Percentiles rank a stretch among this genome's conserved stretches.
phyloP scores from a whole-genome alignment of 495 filamentous ascomycete species.

The Daldinia caldariorum region DNA sequence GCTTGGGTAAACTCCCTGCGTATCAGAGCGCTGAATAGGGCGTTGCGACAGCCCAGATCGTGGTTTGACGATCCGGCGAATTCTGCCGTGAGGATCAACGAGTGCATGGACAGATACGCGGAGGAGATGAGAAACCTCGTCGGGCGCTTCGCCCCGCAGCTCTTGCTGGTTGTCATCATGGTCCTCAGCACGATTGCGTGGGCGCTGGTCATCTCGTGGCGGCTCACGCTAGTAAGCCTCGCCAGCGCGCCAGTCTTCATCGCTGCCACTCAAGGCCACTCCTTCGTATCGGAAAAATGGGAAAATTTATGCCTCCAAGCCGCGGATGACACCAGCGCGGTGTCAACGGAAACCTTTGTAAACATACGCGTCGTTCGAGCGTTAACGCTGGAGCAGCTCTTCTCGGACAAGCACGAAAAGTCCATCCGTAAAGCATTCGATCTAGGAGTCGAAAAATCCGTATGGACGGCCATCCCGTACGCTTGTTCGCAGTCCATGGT shows the following conservation, averaged over 20 bases:
- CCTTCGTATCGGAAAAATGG: conserved; percentile 71
- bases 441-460: conserved; percentile 66
- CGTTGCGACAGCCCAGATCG: conserved; percentile 80
- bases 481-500: conserved; percentile 77
- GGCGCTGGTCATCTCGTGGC: conserved; percentile 81
- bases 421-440: conserved; percentile 60
- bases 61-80: conserved; percentile 85
- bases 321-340: conserved; percentile 60
- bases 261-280: conserved; percentile 68
- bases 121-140: conserved; percentile 89
- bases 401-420: conserved; percentile 70
- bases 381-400: conserved; percentile 79
- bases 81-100: conserved; percentile 66
- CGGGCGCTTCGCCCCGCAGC: conserved; percentile 76
- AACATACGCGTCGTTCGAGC: conserved; percentile 85
- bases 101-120: conserved; percentile 81
- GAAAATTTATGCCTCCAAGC: conserved; percentile 73
- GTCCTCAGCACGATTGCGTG: conserved; percentile 73
- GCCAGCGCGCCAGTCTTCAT: conserved; percentile 74
- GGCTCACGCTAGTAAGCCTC: conserved; percentile 81
- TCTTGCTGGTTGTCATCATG: conserved; percentile 72
- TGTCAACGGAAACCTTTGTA: conserved; percentile 81
- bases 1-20: conserved; percentile 81
- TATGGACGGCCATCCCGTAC: conserved; percentile 75
- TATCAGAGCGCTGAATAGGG: conserved; percentile 70